Evolutionary conservation across 768 basidiomycete genomes (phyloP), one percentile per base, ranked within the genome.

Genomic region (Suillus paluster): DNA sequence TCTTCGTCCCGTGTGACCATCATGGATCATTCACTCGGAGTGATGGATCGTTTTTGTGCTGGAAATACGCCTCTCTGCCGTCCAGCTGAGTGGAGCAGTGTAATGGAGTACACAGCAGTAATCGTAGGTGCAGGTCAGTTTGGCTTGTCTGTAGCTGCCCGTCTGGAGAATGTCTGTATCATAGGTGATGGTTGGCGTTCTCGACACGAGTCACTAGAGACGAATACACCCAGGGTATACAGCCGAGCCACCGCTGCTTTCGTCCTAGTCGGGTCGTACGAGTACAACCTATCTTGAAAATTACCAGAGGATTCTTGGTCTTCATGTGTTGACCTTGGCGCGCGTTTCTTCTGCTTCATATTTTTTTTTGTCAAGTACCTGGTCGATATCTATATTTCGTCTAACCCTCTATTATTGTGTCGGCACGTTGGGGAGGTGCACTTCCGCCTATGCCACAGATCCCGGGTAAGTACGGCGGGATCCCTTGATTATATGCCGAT

Each of bases 121-220:
- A 77, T 89, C 39, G 75, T 88, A 27, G 85, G 86, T 8, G 48
- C 53, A 9, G 67, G 68, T 33, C 70, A 71, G 48, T 66, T 61
- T 8, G 70, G 70, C n/a, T 33, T 71, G 50, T 59, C 61, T 34
- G 65, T 70, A 11, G 64, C 69, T 2, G 67, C 65, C 10, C 64
- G 68, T 57, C 62, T 70, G 59, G 84, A 86, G 68, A 74, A 74
- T 4, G n/a, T n/a, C n/a, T n/a, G n/a, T n/a, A n/a, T n/a, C n/a
- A n/a, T n/a, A n/a, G n/a, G n/a, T n/a, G 83, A 90, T 68, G 83
- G 83, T 55, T 90, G 88, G 89, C 76, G 88, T 61, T 77, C 81
- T 41, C 78, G 91, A 41, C 91, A 92, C 69, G 83, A 88, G 59
- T 82, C 86, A 11, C 73, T 91, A 42, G 54, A 64, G 27, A 57